These are phyloP conservation scores for Lignosus rhinocerotis DNA, from an alignment of 1,284 basidiomycete species.

Conservation along the genomic window DNA sequence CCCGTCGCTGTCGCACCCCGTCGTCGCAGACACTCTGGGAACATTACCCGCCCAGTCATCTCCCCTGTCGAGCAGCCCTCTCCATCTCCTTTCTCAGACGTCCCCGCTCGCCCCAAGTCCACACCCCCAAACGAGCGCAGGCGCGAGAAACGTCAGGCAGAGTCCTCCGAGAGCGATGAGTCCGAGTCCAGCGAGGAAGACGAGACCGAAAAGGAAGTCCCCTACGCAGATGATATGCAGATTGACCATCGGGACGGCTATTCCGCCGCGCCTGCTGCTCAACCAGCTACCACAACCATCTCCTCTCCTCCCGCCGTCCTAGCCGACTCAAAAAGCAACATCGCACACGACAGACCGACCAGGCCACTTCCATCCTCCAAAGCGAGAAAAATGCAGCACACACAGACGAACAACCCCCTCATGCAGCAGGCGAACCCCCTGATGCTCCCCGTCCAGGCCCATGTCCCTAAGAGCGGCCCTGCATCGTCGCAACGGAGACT, in stretches of 20 bases:
- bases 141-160: slow-evolving; percentile 21
- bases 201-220: slow-evolving; percentile 24
- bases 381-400: slow-evolving; percentile 42
- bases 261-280: slow-evolving; percentile 20
- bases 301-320: slow-evolving; percentile 6
- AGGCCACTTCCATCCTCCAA: slow-evolving; percentile 51
- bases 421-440: slow-evolving; percentile 62
- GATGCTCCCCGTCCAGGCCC: slow-evolving; percentile 80
- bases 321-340: slow-evolving; percentile 23
- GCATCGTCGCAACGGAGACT: slow-evolving; percentile 61
- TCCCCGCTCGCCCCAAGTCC: slow-evolving; percentile 38
- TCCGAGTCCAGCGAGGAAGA: slow-evolving; percentile 20
- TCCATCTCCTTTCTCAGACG: slow-evolving; percentile 19
- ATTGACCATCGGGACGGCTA: slow-evolving; percentile 21
- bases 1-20: slow-evolving; percentile 24
- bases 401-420: slow-evolving; percentile 35
- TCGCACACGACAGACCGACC: slow-evolving; percentile 45
- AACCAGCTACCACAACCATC: slow-evolving; percentile 17
- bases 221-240: slow-evolving; percentile 25
- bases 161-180: slow-evolving; percentile 21
- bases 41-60: slow-evolving; percentile 30
- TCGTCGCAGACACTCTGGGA: slow-evolving; percentile 37
- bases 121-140: slow-evolving; percentile 37
- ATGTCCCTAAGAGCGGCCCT: slow-evolving; percentile 63
- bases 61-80: slow-evolving; percentile 21